Conservation (phyloP, 2,329 filamentous ascomycete species). For the Clonostachys sp. region DNA sequence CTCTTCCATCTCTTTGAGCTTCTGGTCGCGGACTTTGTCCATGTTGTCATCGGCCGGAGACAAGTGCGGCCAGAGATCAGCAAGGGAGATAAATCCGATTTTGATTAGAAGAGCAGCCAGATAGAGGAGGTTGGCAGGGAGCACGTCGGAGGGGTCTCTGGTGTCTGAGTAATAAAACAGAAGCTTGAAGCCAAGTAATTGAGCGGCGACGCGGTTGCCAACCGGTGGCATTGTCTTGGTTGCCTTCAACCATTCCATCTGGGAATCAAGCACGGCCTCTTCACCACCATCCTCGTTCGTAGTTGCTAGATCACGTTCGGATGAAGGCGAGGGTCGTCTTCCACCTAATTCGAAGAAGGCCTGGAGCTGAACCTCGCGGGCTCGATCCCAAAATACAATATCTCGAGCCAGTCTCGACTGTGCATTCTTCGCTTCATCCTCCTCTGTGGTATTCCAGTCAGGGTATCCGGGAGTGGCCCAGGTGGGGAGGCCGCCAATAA, state of each 20-base stretch:
- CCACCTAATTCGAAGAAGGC: slow-evolving; percentile 90
- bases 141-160: slow-evolving; percentile 67
- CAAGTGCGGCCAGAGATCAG: slow-evolving; percentile 87
- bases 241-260: slow-evolving; percentile 70
- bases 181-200: slow-evolving; percentile 94
- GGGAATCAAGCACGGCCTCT: slow-evolving; percentile 48
- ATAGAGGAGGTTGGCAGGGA: slow-evolving; percentile 91
- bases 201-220: slow-evolving; percentile 88
- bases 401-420: slow-evolving; percentile 63
- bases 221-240: slow-evolving; percentile 79
- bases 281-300: slow-evolving; percentile 26
- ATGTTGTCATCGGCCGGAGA: slow-evolving; percentile 83
- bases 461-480: slow-evolving; percentile 77
- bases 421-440: slow-evolving; percentile 59
- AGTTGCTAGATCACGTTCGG: slow-evolving; percentile 18
- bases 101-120: slow-evolving; percentile 91
- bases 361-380: slow-evolving; percentile 69
- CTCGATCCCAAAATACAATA: slow-evolving; percentile 72
- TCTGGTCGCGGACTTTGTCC: slow-evolving; percentile 65
- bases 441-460: slow-evolving; percentile 59
- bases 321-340: slow-evolving; percentile 49
- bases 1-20: slow-evolving; percentile 72
- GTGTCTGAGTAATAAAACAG: slow-evolving; percentile 86
- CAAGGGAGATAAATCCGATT: slow-evolving; percentile 90
- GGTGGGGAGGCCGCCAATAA: slow-evolving; percentile 65